Conservation (phyloP, 768 basidiomycete genomes). For the Boletus sp. region DNA sequence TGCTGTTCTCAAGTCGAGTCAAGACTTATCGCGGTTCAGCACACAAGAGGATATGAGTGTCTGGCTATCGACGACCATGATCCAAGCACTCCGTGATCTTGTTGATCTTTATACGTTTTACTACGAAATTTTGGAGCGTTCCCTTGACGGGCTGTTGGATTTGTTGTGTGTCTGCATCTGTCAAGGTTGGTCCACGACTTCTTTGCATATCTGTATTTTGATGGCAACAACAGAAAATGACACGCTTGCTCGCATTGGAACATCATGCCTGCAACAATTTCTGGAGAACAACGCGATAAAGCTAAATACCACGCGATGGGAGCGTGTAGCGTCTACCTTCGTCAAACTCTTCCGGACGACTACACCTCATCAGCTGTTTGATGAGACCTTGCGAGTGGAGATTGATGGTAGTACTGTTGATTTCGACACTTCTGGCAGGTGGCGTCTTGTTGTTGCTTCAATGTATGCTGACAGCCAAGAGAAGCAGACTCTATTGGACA, state of each 20-base stretch:
- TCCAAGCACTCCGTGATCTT: constrained; percentile 92
- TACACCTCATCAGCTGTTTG: constrained; percentile 95
- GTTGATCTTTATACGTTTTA: constrained; percentile 95
- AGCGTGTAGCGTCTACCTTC: constrained; percentile 86
- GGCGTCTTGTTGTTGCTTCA: neutral
- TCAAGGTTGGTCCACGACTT: constrained; percentile 66
- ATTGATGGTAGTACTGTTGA: constrained; percentile 61
- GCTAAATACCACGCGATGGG: constrained; percentile 83
- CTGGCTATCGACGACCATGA: constrained; percentile 99
- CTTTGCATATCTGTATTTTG: neutral
- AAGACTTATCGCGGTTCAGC: constrained; percentile 88
- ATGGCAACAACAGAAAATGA: constrained; percentile 74
- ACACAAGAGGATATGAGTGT: constrained; percentile 99
- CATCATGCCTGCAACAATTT: constrained; percentile 94
- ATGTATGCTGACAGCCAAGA: constrained; percentile 4
- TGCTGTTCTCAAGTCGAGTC: constrained; percentile 88
- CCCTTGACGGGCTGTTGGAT: constrained; percentile 91
- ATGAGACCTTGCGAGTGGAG: constrained; percentile 84
- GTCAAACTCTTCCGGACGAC: constrained; percentile 97
- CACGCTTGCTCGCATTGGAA: constrained; percentile 94
- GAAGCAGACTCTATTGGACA: constrained; percentile 53
- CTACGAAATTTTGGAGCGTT: constrained; percentile 86
- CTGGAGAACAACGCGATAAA: constrained; percentile 90
- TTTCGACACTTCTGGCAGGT: constrained; percentile 43
- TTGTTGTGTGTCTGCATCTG: constrained; percentile 95